Percentiles rank a stretch among this genome's conserved stretches.
These are phyloP conservation scores for Neurospora sp. DNA, from an alignment of 495 filamentous ascomycete species.

Conservation along the genomic window DNA sequence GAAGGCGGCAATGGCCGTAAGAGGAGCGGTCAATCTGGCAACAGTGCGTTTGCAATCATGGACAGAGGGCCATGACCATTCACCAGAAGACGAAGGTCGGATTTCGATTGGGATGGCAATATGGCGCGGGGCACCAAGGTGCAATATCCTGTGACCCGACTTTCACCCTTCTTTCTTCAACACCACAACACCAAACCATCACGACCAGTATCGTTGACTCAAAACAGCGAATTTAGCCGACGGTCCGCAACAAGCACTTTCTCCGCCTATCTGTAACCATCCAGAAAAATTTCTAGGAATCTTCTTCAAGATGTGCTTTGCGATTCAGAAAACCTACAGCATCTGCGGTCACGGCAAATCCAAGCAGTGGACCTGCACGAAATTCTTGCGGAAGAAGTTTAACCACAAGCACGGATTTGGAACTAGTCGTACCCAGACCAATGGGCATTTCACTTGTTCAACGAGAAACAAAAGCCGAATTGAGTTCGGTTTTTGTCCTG, in stretches of 20 bases:
- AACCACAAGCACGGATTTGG: too few species aligned
- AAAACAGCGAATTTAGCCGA: not conserved
- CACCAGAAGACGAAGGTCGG: not conserved
- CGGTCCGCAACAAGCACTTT: not conserved
- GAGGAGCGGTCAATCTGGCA: not conserved
- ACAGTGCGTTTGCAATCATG: not conserved
- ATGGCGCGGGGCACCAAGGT: not conserved
- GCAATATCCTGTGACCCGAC: not conserved
- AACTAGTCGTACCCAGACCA: too few species aligned
- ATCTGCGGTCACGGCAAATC: not conserved
- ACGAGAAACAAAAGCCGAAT: not conserved
- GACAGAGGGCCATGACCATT: not conserved
- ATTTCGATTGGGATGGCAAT: not conserved
- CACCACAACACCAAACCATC: not conserved
- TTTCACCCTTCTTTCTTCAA: not conserved
- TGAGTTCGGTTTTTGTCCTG: not conserved
- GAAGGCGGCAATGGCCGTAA: not conserved
- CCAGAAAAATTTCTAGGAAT: not conserved
- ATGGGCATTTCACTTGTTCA: not conserved
- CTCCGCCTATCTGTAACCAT: not conserved
- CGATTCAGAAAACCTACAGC: not conserved
- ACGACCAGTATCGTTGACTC: not conserved
- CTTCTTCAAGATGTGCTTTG: not conserved
- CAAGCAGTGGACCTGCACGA: not conserved
- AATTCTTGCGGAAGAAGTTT: too few species aligned